Evolutionary conservation across 1,284 basidiomycete genomes (phyloP), one percentile per base, ranked within the genome.

Genomic region (Takashimella tepidaria): DNA sequence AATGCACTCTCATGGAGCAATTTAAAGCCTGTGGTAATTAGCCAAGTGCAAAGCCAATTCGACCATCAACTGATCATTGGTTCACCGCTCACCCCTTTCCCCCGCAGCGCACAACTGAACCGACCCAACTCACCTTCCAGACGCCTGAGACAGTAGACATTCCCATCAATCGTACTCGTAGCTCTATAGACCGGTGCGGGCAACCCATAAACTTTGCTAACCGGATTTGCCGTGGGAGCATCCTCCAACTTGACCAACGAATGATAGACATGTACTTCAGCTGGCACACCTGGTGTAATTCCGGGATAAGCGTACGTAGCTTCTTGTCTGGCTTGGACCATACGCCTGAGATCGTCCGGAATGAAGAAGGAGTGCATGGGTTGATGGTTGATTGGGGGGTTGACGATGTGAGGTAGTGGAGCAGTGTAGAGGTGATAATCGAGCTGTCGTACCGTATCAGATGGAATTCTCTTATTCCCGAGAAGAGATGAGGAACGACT

Each of bases 241-340:
- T 57, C 59, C 6, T 64, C 67, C 3, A 98, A 79, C 0, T 88
- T 88, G 2, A 87, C 82, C 10, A 97, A 81, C 0, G 87, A 85
- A 70, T 97, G 91, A 68, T 97, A 97, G 1, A 89, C 90, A 66
- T 93, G 89, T 6, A 96, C 75, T 66, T 95, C 89, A 22, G 89
- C 86, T 0, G 93, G 93, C 6, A 96, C 79, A 20, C 82, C 81
- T 0, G 58, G 52, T 11, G 61, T 59, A 1, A 55, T 49, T 19
- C 59, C 57, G 0, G 68, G 55, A 41, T 61, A 59, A 1, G 78
- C 78, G 54, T 83, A 83, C 27, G 83, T 81, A 5, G 83, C 83
- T 71, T 97, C 92, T 27, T 89, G 86, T 41, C 88, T 86, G 47
- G 82, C 80, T 60, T 90, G 89, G 16, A 98, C 77, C 37, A 85